Percentiles rank a stretch among this genome's conserved stretches.
phyloP scores from a whole-genome alignment of 805 yeast genomes.

The Ogataea populi-albae region DNA sequence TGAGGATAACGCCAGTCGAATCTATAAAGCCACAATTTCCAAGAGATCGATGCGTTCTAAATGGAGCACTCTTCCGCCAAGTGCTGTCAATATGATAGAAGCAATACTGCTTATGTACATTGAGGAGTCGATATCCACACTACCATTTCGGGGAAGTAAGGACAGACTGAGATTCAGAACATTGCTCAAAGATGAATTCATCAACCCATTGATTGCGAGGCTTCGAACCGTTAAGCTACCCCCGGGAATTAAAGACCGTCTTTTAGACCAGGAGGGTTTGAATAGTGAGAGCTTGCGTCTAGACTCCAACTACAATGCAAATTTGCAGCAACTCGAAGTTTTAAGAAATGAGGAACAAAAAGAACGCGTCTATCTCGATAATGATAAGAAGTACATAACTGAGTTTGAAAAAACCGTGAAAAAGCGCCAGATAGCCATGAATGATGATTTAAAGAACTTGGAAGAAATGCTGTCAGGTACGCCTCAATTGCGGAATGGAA shows the following conservation, averaged over 20 bases:
- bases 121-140: constrained; percentile 18
- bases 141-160: constrained; percentile 14
- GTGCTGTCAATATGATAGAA: constrained; percentile 11
- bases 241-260: constrained; percentile 20
- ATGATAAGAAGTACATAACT: constrained; percentile 20
- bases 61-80: constrained; percentile 21
- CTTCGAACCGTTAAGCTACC: constrained; percentile 26
- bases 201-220: constrained; percentile 22
- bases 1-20: constrained; percentile 7
- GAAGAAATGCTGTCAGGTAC: constrained; percentile 7
- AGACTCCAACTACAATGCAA: constrained; percentile 25
- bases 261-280: constrained; percentile 26
- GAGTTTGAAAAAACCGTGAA: constrained; percentile 18
- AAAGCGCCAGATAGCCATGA: constrained; percentile 14
- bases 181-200: constrained; percentile 18
- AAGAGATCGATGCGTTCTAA: constrained; percentile 15
- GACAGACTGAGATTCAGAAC: constrained; percentile 19
- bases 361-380: constrained; percentile 19
- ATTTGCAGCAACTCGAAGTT: constrained; percentile 26
- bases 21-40: constrained; percentile 13
- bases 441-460: constrained; percentile 12
- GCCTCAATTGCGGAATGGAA: constrained; percentile 1
- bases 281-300: constrained; percentile 22
- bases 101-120: constrained; percentile 19
- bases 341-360: constrained; percentile 21